Evolutionary conservation across 2,329 filamentous ascomycete genomes (phyloP), one percentile per base, ranked within the genome.

Genomic region (Penicillium hesseltinei): DNA sequence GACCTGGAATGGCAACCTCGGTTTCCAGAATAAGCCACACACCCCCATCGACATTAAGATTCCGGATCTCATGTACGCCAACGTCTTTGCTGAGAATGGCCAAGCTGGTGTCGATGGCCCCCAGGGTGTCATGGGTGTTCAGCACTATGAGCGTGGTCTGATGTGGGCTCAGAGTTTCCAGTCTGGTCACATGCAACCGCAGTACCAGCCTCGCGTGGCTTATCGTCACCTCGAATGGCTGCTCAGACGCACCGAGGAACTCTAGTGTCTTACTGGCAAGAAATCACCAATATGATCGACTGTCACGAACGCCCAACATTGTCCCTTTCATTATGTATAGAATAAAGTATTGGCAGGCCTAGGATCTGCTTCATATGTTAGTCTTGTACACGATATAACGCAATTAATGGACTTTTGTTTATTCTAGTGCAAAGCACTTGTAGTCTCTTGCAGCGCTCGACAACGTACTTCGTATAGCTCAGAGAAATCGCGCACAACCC

Each of bases 131-230:
- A 81, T 91, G 74, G 91, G 91, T 0, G 84, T 84, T 0, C 82
- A 84, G 40, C 85, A 90, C 65, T 88, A 85, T 0, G 91, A 96
- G 79, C 81, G 91, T 47, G 89, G 89, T 0, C 75, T 96, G 42
- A 95, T 90, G 0, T 90, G 84, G 67, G 85, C 87, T 2, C 62
- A 75, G 64, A 73, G 67, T 13, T 73, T 61, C 53, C 68, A 70
- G 66, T 68, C 69, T 31, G 72, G 72, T 23, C 72, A 75, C 33
- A 75, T 75, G 72, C 65, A 72, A 61, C 82, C 83, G 0, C 84
- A 89, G 73, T 91, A 89, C 67, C 84, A 87, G 49, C 88, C 89
- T 0, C 81, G 81, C 15, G 86, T 85, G 0, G 81, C 87, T 0
- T 91, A 89, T 70, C 79, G 90, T 35, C 87, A 90, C 60, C 71